A percentile compares a stretch with the other conserved stretches of the same genome.
Conservation (phyloP, 768 basidiomycete genomes). For the Amanita fuliginea region DNA sequence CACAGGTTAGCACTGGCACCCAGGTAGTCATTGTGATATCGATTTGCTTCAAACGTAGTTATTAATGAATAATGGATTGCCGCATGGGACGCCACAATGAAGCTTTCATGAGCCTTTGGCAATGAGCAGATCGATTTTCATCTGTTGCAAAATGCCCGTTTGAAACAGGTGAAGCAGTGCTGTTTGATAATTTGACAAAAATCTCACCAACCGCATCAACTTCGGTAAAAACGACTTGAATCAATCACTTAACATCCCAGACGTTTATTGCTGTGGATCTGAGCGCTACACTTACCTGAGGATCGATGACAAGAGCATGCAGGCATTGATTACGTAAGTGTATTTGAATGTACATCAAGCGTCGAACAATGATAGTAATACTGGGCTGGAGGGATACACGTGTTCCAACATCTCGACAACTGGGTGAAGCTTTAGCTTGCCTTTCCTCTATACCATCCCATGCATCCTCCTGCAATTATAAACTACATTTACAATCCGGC, state of each 20-base stretch:
- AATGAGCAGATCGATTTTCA: too few species aligned
- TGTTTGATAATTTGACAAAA: too few species aligned
- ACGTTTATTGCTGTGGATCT: too few species aligned
- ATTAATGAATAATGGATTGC: too few species aligned
- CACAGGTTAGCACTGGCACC: background rate
- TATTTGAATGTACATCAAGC: background rate
- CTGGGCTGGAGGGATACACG: background rate
- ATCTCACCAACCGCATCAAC: too few species aligned
- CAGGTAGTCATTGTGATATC: too few species aligned
- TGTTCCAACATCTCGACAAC: background rate
- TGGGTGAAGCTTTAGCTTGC: background rate
- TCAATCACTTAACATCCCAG: background rate
- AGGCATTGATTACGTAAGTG: background rate
- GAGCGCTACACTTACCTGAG: too few species aligned
- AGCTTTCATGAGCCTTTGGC: too few species aligned
- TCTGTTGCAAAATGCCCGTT: too few species aligned
- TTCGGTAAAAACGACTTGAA: too few species aligned
- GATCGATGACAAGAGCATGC: background rate
- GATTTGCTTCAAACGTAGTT: background rate
- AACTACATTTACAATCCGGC: conserved; percentile 11
- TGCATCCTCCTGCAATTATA: conserved; percentile 7
- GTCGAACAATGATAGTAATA: background rate
- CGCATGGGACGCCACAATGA: too few species aligned
- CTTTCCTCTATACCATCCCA: conserved; percentile 4
- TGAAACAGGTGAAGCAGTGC: too few species aligned